Evolutionary conservation across 148 eudicot genomes (phyloP), one percentile per base, ranked within the genome.

Genomic region (Vaccinium vitisidaea): DNA sequence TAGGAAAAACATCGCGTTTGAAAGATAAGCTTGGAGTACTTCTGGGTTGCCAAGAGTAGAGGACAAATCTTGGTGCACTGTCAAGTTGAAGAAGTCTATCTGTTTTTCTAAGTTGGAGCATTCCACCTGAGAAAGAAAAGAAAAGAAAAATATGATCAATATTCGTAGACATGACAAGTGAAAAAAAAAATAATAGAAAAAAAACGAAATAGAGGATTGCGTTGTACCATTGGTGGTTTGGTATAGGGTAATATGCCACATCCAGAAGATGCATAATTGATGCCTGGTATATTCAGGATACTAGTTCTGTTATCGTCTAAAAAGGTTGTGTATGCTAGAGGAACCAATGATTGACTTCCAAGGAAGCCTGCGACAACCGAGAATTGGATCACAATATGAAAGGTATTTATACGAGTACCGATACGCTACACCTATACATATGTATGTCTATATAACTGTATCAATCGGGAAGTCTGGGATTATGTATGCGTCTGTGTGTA

Each of bases 241-340:
- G 75, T 71, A 5, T 27, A 11, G 16, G 75, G 48, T 5, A 71
- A 39, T 30, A 71, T 71, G 39, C 75, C 75, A 71, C 75, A 71
- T 30, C 75, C 75, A 71, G 75, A 25, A 71, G 75, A 71, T 32
- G 43, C 75, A 14, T 71, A 71, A 71, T 71, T 71, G 18, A 59
- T 59, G 65, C 65, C 65, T 18, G 65, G 8, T 59, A 71, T 32
- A 13, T 15, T 32, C 75, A 30, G 39, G 43, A 32, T 12, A 5
- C 7, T 10, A 18, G 14, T 14, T 71, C 75, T 27, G 39, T 30
- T 30, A 13, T 32, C 7, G 21, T 71, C 75, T 5, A 13, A 25
- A 30, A 71, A 25, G 9, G 10, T 27, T 1, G 36, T 1, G 75
- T 71, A 71, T 12, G 75, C 75, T 10, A 32, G 75, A 71, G 75